A percentile compares a stretch with the other conserved stretches of the same genome.
Evolutionary conservation across 495 filamentous ascomycete genomes (phyloP).

Genomic region (Darksidea phi): DNA sequence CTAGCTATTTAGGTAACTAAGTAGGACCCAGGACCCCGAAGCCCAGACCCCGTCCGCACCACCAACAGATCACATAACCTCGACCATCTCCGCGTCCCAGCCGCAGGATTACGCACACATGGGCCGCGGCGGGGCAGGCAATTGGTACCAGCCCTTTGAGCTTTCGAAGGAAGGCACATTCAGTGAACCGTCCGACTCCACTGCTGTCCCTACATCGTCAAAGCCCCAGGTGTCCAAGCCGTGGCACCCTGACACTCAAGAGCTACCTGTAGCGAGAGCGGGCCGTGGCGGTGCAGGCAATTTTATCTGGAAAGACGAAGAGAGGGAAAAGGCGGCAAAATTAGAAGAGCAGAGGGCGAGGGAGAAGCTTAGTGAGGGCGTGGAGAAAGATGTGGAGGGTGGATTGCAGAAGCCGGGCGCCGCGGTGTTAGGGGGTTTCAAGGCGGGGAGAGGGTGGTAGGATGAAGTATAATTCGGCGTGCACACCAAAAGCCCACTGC

Average conservation of each 20-base stretch:
- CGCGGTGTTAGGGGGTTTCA: conserved; percentile 10
- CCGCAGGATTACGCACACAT: conserved; percentile 48
- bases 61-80: conserved; percentile 16
- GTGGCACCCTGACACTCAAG: conserved; percentile 32
- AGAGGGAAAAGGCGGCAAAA: conserved; percentile 42
- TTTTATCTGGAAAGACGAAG: conserved; percentile 41
- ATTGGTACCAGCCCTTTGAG: conserved; percentile 50
- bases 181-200: conserved; percentile 32
- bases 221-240: conserved; percentile 21
- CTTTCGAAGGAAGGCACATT: conserved; percentile 37
- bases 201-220: conserved; percentile 32
- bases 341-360: conserved; percentile 48
- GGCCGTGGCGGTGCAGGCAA: conserved; percentile 64
- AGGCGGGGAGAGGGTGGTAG: conserved; percentile 23
- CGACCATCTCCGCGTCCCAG: conserved; percentile 14
- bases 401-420: conserved; percentile 21
- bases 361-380: conserved; percentile 38
- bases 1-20: too few species aligned
- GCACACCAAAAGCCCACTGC: too few species aligned
- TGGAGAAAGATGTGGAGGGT: conserved; percentile 31
- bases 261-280: conserved; percentile 19
- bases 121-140: conserved; percentile 63
- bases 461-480: too few species aligned
- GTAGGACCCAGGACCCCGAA: conserved; percentile 36
- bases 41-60: conserved; percentile 32